phyloP scores from a whole-genome alignment of 164 flowering plant genomes.

The Stephania yunnanensis region DNA sequence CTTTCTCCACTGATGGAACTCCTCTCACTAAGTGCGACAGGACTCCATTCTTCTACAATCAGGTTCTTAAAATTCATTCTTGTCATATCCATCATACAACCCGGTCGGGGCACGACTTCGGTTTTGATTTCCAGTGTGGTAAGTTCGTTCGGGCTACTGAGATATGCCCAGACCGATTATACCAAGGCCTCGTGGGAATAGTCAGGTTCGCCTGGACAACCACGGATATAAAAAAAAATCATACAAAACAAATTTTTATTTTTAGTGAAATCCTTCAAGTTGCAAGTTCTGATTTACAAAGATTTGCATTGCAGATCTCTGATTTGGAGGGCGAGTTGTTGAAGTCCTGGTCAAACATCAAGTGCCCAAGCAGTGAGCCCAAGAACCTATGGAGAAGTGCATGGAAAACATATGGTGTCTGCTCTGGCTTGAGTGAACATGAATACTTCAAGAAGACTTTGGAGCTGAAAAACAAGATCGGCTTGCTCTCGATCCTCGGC shows the following conservation, averaged over 20 bases:
- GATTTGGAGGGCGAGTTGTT: background rate
- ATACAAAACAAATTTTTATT: too few relatives aligned
- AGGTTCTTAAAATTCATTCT: background rate
- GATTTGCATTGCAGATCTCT: background rate
- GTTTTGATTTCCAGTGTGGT: too few relatives aligned
- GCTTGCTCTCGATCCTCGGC: background rate
- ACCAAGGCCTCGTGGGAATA: too few relatives aligned
- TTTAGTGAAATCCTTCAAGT: too few relatives aligned
- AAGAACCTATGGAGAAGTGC: background rate
- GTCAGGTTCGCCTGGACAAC: too few relatives aligned
- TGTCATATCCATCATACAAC: background rate
- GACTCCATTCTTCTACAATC: background rate
- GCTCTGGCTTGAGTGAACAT: background rate
- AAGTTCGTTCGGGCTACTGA: too few relatives aligned
- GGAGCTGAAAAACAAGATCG: background rate
- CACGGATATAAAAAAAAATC: too few relatives aligned
- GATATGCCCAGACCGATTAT: too few relatives aligned
- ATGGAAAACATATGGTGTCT: background rate
- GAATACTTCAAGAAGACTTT: background rate
- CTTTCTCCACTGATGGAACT: background rate
- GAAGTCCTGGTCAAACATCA: background rate
- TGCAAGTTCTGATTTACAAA: background rate
- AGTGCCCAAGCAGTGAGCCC: background rate
- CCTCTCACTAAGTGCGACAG: background rate
- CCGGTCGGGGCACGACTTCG: too few relatives aligned